Evolutionary conservation across 2,329 filamentous ascomycete genomes (phyloP).

Genomic region (Clarireedia hainanense): DNA sequence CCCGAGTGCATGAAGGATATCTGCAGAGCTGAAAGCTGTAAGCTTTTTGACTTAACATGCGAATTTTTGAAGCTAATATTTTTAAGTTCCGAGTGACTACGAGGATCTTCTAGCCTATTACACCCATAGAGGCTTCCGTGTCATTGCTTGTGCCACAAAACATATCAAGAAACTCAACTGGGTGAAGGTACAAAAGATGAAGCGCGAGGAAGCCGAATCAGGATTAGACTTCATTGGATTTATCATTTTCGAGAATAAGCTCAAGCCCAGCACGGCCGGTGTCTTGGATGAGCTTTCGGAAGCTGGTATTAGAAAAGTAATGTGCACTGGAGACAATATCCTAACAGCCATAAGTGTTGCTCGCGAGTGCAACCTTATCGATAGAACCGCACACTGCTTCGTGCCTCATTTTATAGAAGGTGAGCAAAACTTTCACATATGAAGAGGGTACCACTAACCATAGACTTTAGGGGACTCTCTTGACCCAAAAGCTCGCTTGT

Average conservation of each 20-base stretch:
- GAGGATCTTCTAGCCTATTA: slow-evolving; percentile 85
- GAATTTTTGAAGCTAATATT: slow-evolving; percentile 4
- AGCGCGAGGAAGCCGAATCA: slow-evolving; percentile 74
- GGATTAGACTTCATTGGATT: slow-evolving; percentile 86
- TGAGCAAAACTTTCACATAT: slow-evolving; percentile 21
- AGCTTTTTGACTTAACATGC: slow-evolving; percentile 29
- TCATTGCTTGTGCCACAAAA: slow-evolving; percentile 90
- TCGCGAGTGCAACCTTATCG: slow-evolving; percentile 77
- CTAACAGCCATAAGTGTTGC: slow-evolving; percentile 94
- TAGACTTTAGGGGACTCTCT: slow-evolving; percentile 52
- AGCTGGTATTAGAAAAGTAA: slow-evolving; percentile 81
- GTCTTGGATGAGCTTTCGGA: slow-evolving; percentile 75
- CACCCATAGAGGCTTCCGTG: slow-evolving; percentile 91
- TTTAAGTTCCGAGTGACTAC: slow-evolving; percentile 70
- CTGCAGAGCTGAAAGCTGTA: slow-evolving; percentile 72
- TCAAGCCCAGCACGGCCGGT: slow-evolving; percentile 77
- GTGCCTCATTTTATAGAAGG: slow-evolving; percentile 80
- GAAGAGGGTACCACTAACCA: slow-evolving; percentile 1
- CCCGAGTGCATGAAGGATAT: slow-evolving; percentile 96
- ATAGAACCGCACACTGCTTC: slow-evolving; percentile 79
- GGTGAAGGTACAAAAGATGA: slow-evolving; percentile 94
- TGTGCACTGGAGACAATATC: slow-evolving; percentile 98
- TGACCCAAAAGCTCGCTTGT: slow-evolving; percentile 64
- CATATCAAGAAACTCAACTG: slow-evolving; percentile 82
- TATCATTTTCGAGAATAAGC: slow-evolving; percentile 97